These are phyloP conservation scores for Xylaria digitata DNA, from an alignment of 2,329 filamentous ascomycete species.

Conservation along the genomic window DNA sequence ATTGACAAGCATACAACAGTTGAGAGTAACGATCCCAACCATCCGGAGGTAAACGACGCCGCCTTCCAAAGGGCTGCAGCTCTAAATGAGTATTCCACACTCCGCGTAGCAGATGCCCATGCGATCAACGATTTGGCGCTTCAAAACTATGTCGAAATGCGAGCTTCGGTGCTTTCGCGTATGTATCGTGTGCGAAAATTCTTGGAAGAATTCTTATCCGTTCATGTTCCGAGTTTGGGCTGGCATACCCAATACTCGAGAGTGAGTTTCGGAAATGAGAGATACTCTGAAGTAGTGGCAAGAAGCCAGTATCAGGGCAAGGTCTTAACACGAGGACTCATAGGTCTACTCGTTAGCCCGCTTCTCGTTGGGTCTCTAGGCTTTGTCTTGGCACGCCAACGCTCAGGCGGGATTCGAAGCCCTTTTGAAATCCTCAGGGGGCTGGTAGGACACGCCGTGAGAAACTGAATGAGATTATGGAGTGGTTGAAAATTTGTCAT, in stretches of 20 bases:
- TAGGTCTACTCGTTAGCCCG: slow-evolving; percentile 50
- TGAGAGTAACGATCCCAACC: slow-evolving; percentile 57
- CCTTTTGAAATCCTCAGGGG: slow-evolving; percentile 28
- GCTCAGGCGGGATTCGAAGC: slow-evolving; percentile 29
- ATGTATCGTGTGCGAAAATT: slow-evolving; percentile 84
- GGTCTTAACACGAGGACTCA: slow-evolving; percentile 63
- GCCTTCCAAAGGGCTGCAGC: slow-evolving; percentile 73
- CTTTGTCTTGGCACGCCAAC: slow-evolving; percentile 34
- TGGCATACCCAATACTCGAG: slow-evolving; percentile 94
- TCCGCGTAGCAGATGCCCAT: slow-evolving; percentile 81
- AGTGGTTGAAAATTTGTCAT: slow-evolving; percentile 12
- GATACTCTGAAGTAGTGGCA: slow-evolving; percentile 84
- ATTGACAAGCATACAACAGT: slow-evolving; percentile 74
- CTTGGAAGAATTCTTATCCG: slow-evolving; percentile 84
- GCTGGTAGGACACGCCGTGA: slow-evolving; percentile 11
- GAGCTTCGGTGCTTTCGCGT: slow-evolving; percentile 81
- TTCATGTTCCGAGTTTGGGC: slow-evolving; percentile 79
- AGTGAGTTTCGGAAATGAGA: slow-evolving; percentile 92
- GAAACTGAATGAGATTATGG: slow-evolving; percentile 5
- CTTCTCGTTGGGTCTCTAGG: slow-evolving; percentile 41
- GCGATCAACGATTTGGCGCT: slow-evolving; percentile 93
- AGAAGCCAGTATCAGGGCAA: slow-evolving; percentile 76
- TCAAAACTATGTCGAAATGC: slow-evolving; percentile 95
- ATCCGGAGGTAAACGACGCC: slow-evolving; percentile 57
- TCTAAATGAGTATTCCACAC: slow-evolving; percentile 77